Conservation (phyloP, 1,284 basidiomycete genomes). For the Grifola frondosa region DNA sequence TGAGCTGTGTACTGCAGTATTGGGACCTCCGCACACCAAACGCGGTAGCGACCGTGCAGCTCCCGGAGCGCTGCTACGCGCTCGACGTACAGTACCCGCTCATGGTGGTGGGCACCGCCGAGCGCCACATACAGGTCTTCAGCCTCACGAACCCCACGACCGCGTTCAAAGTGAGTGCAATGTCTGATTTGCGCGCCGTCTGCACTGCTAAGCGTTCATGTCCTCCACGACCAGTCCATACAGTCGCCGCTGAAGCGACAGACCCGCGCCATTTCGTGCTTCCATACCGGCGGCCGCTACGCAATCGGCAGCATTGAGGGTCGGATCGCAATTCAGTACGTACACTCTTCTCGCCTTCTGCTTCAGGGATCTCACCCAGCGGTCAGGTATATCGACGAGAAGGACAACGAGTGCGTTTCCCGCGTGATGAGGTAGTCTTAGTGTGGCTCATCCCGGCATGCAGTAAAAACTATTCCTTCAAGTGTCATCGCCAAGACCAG, state of each 20-base stretch:
- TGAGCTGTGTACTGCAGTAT: conserved; percentile 52
- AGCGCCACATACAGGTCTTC: conserved; percentile 84
- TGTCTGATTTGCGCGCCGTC: not conserved
- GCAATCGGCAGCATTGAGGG: conserved; percentile 94
- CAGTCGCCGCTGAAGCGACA: conserved; percentile 90
- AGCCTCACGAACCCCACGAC: conserved; percentile 79
- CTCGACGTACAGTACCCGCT: conserved; percentile 82
- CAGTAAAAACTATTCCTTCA: conserved; percentile 91
- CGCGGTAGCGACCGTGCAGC: conserved; percentile 72
- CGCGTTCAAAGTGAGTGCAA: conserved; percentile 67
- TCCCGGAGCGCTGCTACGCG: conserved; percentile 89
- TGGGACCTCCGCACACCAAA: conserved; percentile 81
- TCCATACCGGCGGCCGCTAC: conserved; percentile 78
- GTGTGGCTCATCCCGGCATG: not conserved
- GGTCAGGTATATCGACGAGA: conserved; percentile 75
- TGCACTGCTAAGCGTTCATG: too few relatives aligned
- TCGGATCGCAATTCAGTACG: conserved; percentile 91
- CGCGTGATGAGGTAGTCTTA: not conserved
- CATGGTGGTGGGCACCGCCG: conserved; percentile 90
- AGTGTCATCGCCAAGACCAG: conserved; percentile 85
- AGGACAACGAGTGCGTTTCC: conserved; percentile 56
- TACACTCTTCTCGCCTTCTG: too few relatives aligned
- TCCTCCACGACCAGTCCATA: conserved; percentile 69
- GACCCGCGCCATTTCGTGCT: conserved; percentile 85
- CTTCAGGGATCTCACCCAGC: conserved; percentile 3